Evolutionary conservation across 441 rosid genomes (phyloP).

Genomic region (Populus trichocarpa): DNA sequence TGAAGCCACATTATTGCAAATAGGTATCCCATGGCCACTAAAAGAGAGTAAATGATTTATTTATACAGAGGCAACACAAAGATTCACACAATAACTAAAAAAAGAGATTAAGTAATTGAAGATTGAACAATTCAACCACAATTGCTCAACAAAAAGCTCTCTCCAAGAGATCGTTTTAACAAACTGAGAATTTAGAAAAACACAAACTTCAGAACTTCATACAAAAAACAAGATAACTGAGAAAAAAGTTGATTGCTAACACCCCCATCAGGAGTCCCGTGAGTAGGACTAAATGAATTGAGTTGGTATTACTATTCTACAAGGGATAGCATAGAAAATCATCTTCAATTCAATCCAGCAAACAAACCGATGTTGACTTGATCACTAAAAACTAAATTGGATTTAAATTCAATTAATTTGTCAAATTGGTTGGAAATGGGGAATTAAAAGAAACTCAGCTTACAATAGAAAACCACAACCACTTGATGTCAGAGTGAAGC

Average conservation of each 20-base stretch:
- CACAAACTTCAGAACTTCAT: neutral
- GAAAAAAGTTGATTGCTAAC: neutral
- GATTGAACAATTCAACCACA: neutral
- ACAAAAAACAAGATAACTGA: neutral
- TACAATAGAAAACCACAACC: neutral
- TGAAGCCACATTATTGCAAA: neutral
- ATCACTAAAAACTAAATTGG: neutral
- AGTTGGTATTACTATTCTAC: too few relatives aligned
- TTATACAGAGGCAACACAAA: neutral
- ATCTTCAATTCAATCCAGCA: neutral
- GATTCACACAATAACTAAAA: neutral
- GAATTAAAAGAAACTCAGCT: neutral
- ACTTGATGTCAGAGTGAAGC: neutral
- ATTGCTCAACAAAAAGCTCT: neutral
- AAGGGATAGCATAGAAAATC: neutral
- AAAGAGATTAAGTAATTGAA: neutral
- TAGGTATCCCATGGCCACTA: neutral
- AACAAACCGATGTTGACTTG: neutral
- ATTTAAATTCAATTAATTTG: neutral
- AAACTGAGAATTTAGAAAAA: neutral
- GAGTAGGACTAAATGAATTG: neutral
- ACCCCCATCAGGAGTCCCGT: neutral
- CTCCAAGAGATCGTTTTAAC: neutral
- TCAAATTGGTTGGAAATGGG: neutral
- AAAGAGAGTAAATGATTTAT: neutral